Conservation (phyloP, 106 monocot genomes). For the Dioscorea zingiberensis region DNA sequence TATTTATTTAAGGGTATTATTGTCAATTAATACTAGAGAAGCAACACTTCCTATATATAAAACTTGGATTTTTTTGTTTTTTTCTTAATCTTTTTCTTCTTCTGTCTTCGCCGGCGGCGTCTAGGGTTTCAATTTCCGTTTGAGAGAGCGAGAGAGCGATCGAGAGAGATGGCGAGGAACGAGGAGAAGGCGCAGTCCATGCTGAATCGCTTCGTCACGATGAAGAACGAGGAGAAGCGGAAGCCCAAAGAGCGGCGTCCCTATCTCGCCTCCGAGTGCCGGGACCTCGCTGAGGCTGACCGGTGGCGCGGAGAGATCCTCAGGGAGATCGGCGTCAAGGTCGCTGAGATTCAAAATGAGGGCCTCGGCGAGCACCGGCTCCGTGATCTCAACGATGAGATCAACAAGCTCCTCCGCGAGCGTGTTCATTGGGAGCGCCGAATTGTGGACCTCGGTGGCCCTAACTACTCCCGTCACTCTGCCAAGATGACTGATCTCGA, state of each 20-base stretch:
- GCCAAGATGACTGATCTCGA: slow-evolving; percentile 96
- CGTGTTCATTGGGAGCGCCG: slow-evolving; percentile 86
- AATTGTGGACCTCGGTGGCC: slow-evolving; percentile 83
- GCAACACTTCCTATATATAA: no score
- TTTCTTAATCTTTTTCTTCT: no score
- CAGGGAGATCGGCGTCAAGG: slow-evolving; percentile 88
- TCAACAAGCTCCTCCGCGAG: slow-evolving; percentile 95
- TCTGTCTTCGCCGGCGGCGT: neutral
- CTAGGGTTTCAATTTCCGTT: neutral
- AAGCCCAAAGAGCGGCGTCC: slow-evolving; percentile 96
- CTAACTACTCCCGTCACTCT: slow-evolving; percentile 41
- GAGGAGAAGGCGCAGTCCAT: slow-evolving; percentile 99
- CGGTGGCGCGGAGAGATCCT: slow-evolving; percentile 88
- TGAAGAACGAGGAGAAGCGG: slow-evolving; percentile 97
- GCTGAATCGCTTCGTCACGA: slow-evolving; percentile 93
- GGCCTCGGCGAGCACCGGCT: slow-evolving; percentile 93
- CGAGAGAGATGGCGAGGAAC: slow-evolving; percentile 69
- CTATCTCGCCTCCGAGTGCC: slow-evolving; percentile 94
- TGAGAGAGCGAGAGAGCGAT: neutral
- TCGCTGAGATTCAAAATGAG: slow-evolving; percentile 93
- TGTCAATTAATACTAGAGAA: no score
- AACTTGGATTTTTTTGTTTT: no score
- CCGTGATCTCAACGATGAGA: slow-evolving; percentile 96
- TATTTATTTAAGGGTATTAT: no score
- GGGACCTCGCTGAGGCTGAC: slow-evolving; percentile 95